A percentile compares a stretch with the other conserved stretches of the same genome.
Evolutionary conservation across 768 basidiomycete species (phyloP).

Genomic region (Lactarius deliciosus): DNA sequence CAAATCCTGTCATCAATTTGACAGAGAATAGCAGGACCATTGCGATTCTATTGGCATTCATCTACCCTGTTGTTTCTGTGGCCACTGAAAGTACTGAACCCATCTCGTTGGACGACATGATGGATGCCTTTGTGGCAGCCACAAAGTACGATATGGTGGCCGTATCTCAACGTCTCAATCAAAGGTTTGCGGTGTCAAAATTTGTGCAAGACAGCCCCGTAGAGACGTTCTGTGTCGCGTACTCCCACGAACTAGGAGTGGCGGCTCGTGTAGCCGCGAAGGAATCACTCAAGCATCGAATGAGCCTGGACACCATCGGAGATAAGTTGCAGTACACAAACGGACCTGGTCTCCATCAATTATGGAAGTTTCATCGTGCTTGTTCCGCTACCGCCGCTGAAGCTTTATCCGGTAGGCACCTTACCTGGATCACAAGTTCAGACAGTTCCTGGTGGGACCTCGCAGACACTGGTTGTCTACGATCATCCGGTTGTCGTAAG

Average conservation of each 20-base stretch:
- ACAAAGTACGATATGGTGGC: not conserved
- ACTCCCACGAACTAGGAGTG: not conserved
- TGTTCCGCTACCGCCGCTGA: slow-evolving; percentile 3
- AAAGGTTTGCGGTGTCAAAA: not conserved
- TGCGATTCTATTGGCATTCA: not conserved
- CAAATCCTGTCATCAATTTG: not conserved
- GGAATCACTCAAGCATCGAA: slow-evolving; percentile 4
- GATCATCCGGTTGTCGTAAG: not conserved
- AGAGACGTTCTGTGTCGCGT: not conserved
- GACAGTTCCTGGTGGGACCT: not conserved
- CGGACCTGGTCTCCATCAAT: slow-evolving; percentile 9
- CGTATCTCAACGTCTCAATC: not conserved
- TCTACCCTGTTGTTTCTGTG: not conserved
- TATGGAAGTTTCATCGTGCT: slow-evolving; percentile 11
- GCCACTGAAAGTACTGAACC: no score
- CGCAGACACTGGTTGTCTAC: rapidly evolving
- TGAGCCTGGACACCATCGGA: slow-evolving; percentile 7
- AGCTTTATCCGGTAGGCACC: not conserved
- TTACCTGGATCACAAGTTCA: slow-evolving; percentile 1
- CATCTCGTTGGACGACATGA: not conserved
- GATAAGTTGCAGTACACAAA: slow-evolving; percentile 3
- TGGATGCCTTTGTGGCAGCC: not conserved
- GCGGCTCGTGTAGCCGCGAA: slow-evolving; percentile 7
- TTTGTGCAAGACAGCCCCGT: not conserved
- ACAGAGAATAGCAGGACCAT: not conserved